phyloP scores from a whole-genome alignment of 495 filamentous ascomycete genomes.

The Geoglossum glabrum region DNA sequence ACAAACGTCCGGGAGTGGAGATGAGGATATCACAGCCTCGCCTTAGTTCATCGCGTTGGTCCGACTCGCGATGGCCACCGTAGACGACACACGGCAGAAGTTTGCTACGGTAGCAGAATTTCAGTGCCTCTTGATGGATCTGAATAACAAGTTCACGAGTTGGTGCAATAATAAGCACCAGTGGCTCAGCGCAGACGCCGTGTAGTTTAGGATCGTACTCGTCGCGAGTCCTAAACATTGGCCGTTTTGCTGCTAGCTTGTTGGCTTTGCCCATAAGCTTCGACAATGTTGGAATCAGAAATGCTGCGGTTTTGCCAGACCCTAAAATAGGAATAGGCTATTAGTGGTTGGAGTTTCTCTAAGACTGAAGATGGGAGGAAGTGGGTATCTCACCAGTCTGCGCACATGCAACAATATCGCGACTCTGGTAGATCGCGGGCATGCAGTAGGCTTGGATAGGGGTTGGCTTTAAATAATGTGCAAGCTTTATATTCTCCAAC shows the following conservation, averaged over 20 bases:
- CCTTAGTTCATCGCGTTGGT: constrained; percentile 49
- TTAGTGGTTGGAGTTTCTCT: background rate
- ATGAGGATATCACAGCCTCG: constrained; percentile 81
- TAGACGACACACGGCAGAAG: constrained; percentile 83
- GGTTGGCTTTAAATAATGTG: constrained; percentile 47
- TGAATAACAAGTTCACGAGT: constrained; percentile 80
- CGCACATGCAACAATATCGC: constrained; percentile 70
- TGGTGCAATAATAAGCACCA: constrained; percentile 71
- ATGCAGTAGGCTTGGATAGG: constrained; percentile 72
- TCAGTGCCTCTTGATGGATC: constrained; percentile 83
- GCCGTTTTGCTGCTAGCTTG: constrained; percentile 57
- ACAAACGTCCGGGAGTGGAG: constrained; percentile 67
- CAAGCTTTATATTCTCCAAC: constrained; percentile 52
- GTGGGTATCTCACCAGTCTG: constrained; percentile 54
- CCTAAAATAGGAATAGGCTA: constrained; percentile 28
- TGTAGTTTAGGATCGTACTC: constrained; percentile 23
- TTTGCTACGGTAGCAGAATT: constrained; percentile 85
- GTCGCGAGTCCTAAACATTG: constrained; percentile 21
- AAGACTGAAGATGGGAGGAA: background rate
- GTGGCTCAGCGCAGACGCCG: constrained; percentile 51
- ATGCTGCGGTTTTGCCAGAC: constrained; percentile 90
- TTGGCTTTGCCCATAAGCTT: constrained; percentile 87
- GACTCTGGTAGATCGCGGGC: constrained; percentile 47
- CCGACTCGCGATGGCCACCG: constrained; percentile 48
- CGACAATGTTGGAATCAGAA: constrained; percentile 72